These are phyloP conservation scores for Solanum raphanifolium DNA, from an alignment of 257 asterid genomes.

Conservation along the genomic window DNA sequence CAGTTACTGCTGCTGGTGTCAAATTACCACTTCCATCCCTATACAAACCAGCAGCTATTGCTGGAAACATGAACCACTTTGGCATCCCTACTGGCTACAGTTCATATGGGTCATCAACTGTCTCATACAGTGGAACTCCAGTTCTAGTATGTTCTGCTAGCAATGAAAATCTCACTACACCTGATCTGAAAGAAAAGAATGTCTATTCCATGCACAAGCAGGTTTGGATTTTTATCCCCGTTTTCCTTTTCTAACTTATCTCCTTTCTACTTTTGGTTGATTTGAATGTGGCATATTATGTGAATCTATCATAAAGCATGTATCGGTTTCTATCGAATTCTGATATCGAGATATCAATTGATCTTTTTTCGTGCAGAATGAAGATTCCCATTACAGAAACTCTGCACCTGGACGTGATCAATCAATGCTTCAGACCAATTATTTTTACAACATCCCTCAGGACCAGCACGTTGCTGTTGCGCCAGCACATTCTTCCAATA, in stretches of 20 bases:
- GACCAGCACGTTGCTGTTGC: conserved; percentile 31
- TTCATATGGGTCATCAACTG: conserved; percentile 33
- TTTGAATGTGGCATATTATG: not conserved
- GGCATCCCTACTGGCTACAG: conserved; percentile 41
- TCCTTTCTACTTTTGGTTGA: not conserved
- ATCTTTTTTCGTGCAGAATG: conserved; percentile 24
- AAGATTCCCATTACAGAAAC: conserved; percentile 29
- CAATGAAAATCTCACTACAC: conserved; percentile 22
- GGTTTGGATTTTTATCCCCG: conserved; percentile 10
- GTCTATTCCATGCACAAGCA: conserved; percentile 24
- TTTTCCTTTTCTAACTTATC: not conserved
- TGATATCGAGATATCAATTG: not conserved
- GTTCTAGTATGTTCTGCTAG: conserved; percentile 23
- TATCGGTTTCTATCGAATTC: not conserved
- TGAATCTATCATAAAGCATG: not conserved
- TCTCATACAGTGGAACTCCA: conserved; percentile 23
- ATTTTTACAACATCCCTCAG: conserved; percentile 39
- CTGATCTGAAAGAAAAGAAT: conserved; percentile 43
- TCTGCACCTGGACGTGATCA: conserved; percentile 27
- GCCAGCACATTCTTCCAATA: conserved; percentile 29
- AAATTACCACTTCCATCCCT: conserved; percentile 28
- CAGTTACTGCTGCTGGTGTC: conserved; percentile 30
- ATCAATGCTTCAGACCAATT: conserved; percentile 33
- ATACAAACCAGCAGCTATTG: conserved; percentile 32
- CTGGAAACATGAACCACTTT: conserved; percentile 27